Evolutionary conservation across 2,329 filamentous ascomycete species (phyloP), one percentile per base, ranked within the genome.

Genomic region (Hypoxylon sp.): DNA sequence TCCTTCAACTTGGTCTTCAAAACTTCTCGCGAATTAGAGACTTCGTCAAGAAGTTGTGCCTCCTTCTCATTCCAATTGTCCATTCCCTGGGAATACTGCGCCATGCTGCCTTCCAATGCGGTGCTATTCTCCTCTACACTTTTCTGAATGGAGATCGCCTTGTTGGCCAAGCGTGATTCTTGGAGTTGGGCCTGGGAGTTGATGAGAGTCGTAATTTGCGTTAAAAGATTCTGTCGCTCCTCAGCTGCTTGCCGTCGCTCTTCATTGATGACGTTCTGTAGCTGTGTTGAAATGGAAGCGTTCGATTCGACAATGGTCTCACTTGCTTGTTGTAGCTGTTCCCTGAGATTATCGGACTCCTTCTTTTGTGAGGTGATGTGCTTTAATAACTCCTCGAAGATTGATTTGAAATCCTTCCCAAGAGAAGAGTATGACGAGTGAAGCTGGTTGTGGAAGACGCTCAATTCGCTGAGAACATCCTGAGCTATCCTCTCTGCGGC

Each of bases 401-500:
- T 88, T 4, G 84, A 83, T 78, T 95, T 97, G 83, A 97, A 94
- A 73, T 98, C 94, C 66, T 91, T 90, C 7, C 94, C 94, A 1
- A 98, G 86, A 1, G 89, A 87, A 72, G 90, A 92, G 79, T 97
- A 98, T 0, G 95, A 98, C 11, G 88, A 83, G 75, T 97, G 94
- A 31, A 98, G 87, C 84, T 95, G 90, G 55, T 85, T 88, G 79
- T 98, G 94, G 76, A 98, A 97, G n/a, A 88, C 86, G 33, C 90
- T 88, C 67, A 99, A 87, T 79, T 98, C 95, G 65, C 88, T 91
- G 66, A 97, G 88, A 53, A 98, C 95, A 74, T 97, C 95, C 11
- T 91, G 92, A 0, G 94, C 94, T 69, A 98, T 98, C 61, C 92
- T 90, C 80, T 95, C 93, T 1, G 95, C 94, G 8, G 95, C 94